Evolutionary conservation across 495 filamentous ascomycete genomes (phyloP).

Genomic region (Aspergillus nanangensis): DNA sequence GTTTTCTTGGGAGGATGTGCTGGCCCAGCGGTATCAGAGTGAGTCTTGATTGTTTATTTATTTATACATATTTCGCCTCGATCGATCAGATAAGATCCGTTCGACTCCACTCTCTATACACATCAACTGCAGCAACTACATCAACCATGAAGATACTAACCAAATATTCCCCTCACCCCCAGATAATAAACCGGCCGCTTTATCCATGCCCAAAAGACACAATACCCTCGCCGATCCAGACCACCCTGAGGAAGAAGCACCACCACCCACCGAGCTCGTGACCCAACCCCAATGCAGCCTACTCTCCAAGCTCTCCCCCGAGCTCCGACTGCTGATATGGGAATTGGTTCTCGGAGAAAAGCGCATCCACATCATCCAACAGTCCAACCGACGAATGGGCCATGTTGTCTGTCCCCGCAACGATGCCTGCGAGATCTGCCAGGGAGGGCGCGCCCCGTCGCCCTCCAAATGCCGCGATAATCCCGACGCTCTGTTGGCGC

Average conservation of each 20-base stretch:
- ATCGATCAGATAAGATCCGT: too few species aligned
- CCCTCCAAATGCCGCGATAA: conserved; percentile 10
- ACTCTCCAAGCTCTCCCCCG: conserved; percentile 37
- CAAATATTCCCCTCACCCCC: too few species aligned
- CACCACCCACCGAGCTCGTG: conserved; percentile 5
- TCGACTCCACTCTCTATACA: too few species aligned
- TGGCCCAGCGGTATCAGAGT: conserved; percentile 45
- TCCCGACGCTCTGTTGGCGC: conserved; percentile 11
- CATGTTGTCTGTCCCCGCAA: conserved; percentile 31
- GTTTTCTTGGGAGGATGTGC: conserved; percentile 46
- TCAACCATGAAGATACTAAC: too few species aligned
- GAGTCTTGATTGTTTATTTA: conserved; percentile 15
- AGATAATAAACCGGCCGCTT: conserved; percentile 37
- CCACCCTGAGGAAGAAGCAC: not conserved
- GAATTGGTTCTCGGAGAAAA: conserved; percentile 29
- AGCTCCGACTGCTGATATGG: conserved; percentile 46
- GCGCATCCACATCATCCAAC: conserved; percentile 40
- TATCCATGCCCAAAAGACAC: conserved; percentile 15
- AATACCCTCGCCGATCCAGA: conserved; percentile 5
- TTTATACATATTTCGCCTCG: too few species aligned
- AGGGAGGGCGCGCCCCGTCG: conserved; percentile 22
- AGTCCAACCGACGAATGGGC: conserved; percentile 27
- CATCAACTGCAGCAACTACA: conserved; percentile 1
- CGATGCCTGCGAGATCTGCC: conserved; percentile 34
- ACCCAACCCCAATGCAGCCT: conserved; percentile 28